Base-by-base conservation (phyloP, 352 stramenopile species). In the Pythium plurisporium region DNA sequence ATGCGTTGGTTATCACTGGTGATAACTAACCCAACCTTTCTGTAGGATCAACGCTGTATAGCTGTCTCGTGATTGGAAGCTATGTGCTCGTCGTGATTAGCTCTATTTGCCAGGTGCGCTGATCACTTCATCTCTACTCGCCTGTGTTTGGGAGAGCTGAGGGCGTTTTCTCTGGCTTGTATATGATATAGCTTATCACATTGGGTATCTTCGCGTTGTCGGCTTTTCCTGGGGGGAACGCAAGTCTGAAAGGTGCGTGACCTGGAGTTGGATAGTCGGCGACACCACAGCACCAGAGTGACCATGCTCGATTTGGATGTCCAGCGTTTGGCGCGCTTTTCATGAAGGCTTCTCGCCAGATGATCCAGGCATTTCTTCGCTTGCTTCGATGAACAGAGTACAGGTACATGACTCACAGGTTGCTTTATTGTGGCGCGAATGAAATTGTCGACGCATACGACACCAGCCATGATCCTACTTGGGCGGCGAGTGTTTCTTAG, bases 41-140 rank as follows among this genome's bases (percentile, higher is more conserved):
- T 43, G 4, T 40, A 85, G 79, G 69, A 22, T 79, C 76, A 25
- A 93, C 81, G 29, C 55, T 93, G 23, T 93, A 93, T 51, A 88
- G 79, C 62, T 93, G 83, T 59, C 58, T 93, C n/a, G 70, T 93
- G 43, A 64, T 93, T 34, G 81, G 81, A 20, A 89, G 84, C 67
- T 93, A 93, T 64, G 64, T 93, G 25, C 74, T 91, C 19, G 83
- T 93, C n/a, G 74, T 93, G 41, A 61, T 86, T 61, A 93, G 80
- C 64, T 88, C 83, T 0, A 66, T 88, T 14, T 59, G 73, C 15
- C 73, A 82, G 66, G 64, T 79, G 48, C 15, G 45, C n/a, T 3
- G 14, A 42, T 40, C 9, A 41, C 3, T 33, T 30, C 26, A 14
- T 23, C 15, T n/a, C n/a, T n/a, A n/a, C n/a, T n/a, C n/a, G n/a